Evolutionary conservation across 202 grass and related monocot species (phyloP).

Genomic region (Eragrostis tef): DNA sequence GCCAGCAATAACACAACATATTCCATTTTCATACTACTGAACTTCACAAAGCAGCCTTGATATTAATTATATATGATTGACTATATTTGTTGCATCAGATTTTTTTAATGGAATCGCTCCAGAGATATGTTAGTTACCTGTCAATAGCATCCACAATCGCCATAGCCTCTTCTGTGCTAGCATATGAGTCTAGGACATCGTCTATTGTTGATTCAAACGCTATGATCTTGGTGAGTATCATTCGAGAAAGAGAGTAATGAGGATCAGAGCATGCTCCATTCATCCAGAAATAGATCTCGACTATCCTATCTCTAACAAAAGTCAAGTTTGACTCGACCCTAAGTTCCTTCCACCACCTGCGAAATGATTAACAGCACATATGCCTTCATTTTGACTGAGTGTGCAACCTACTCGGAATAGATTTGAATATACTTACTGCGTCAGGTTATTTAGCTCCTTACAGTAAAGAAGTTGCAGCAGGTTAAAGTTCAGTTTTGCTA

Average conservation of each 20-base stretch:
- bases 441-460: slow-evolving; percentile 47
- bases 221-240: slow-evolving; percentile 42
- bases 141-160: slow-evolving; percentile 33
- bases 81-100: too few relatives aligned
- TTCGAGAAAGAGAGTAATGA: slow-evolving; percentile 30
- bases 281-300: slow-evolving; percentile 69
- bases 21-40: too few relatives aligned
- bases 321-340: slow-evolving; percentile 33
- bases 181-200: slow-evolving; percentile 50
- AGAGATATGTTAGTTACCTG: slow-evolving; percentile 21
- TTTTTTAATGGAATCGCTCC: too few relatives aligned
- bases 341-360: slow-evolving; percentile 65
- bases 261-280: slow-evolving; percentile 44
- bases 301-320: slow-evolving; percentile 57
- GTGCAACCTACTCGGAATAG: too few relatives aligned
- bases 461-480: slow-evolving; percentile 44
- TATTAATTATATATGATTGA: too few relatives aligned
- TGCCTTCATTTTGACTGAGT: neutral
- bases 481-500: slow-evolving; percentile 67
- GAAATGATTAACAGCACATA: neutral
- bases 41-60: too few relatives aligned
- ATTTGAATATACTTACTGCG: slow-evolving; percentile 25
- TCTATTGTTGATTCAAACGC: slow-evolving; percentile 41
- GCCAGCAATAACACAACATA: too few relatives aligned
- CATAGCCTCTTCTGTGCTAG: slow-evolving; percentile 39